Conservation (phyloP, 495 filamentous ascomycete species). For the Jackrogersella multiformis region DNA sequence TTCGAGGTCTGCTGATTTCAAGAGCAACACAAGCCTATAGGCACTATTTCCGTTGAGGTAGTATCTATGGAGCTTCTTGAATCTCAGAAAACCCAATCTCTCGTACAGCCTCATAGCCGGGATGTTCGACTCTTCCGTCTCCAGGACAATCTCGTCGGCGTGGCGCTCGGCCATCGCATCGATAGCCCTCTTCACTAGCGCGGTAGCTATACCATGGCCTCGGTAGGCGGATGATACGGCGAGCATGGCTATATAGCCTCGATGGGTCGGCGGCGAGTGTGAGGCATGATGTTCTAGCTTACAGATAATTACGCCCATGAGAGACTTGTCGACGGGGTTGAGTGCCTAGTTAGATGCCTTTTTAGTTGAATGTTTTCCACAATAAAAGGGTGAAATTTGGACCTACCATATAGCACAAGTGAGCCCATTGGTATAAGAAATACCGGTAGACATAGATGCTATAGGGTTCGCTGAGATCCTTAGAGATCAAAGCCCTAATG, state of each 20-base stretch:
- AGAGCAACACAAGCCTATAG: slow-evolving; percentile 83
- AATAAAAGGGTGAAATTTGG: slow-evolving; percentile 4
- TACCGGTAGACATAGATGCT: slow-evolving; percentile 99
- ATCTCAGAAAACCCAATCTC: slow-evolving; percentile 87
- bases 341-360: slow-evolving; percentile 65
- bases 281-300: slow-evolving; percentile 89
- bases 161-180: slow-evolving; percentile 85
- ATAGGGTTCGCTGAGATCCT: slow-evolving; percentile 97
- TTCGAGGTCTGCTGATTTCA: slow-evolving; percentile 65
- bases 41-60: slow-evolving; percentile 97
- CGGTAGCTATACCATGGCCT: slow-evolving; percentile 89
- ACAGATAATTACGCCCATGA: slow-evolving; percentile 91
- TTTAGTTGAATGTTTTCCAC: slow-evolving; percentile 1
- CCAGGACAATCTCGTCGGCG: slow-evolving; percentile 94
- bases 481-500: slow-evolving; percentile 93
- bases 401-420: slow-evolving; percentile 89
- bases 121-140: slow-evolving; percentile 95
- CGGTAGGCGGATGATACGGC: slow-evolving; percentile 82
- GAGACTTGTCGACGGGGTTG: slow-evolving; percentile 59
- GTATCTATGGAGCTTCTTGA: slow-evolving; percentile 93
- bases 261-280: slow-evolving; percentile 73
- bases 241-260: slow-evolving; percentile 99
- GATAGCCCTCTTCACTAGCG: slow-evolving; percentile 87
- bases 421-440: slow-evolving; percentile 97
- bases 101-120: slow-evolving; percentile 95